A percentile compares a stretch with the other conserved stretches of the same genome.
Evolutionary conservation across 352 stramenopile genomes (phyloP).

Genomic region (Blastocystis sp.): DNA sequence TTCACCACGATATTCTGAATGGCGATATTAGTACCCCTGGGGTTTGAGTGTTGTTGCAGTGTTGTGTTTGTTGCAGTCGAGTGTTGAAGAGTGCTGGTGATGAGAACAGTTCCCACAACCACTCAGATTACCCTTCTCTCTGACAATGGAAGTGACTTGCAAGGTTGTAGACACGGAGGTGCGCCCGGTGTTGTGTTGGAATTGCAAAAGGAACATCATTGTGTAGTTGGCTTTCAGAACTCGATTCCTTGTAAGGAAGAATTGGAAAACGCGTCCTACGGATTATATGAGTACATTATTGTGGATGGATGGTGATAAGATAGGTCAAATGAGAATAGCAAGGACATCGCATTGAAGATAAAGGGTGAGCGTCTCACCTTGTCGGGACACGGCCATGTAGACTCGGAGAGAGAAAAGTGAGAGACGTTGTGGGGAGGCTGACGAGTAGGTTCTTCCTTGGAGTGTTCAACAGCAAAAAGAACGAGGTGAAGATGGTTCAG

Average conservation of each 20-base stretch:
- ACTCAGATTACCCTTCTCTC: too few relatives aligned
- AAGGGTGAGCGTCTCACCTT: background rate
- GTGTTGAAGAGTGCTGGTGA: too few relatives aligned
- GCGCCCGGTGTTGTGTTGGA: background rate
- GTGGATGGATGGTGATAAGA: background rate
- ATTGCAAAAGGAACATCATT: background rate
- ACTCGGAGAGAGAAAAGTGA: slow-evolving; percentile 17
- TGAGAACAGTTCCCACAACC: too few relatives aligned
- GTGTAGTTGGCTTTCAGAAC: slow-evolving; percentile 67
- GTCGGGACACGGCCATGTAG: background rate
- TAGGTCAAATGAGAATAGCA: slow-evolving; percentile 43
- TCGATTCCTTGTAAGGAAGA: background rate
- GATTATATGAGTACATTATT: slow-evolving; percentile 8
- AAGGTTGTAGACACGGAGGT: slow-evolving; percentile 4
- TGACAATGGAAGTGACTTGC: slow-evolving; percentile 15
- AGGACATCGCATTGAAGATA: slow-evolving; percentile 3
- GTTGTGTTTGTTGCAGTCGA: background rate
- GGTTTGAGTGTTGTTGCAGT: background rate
- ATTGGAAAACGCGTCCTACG: background rate
- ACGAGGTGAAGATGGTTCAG: slow-evolving; percentile 38
- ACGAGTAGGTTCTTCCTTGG: slow-evolving; percentile 31
- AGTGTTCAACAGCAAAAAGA: slow-evolving; percentile 23
- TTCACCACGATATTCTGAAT: slow-evolving; percentile 52
- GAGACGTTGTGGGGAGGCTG: background rate
- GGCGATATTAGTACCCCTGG: background rate